Base-by-base conservation (phyloP, 2,329 filamentous ascomycete genomes). In the Pseudocercospora vitis region DNA sequence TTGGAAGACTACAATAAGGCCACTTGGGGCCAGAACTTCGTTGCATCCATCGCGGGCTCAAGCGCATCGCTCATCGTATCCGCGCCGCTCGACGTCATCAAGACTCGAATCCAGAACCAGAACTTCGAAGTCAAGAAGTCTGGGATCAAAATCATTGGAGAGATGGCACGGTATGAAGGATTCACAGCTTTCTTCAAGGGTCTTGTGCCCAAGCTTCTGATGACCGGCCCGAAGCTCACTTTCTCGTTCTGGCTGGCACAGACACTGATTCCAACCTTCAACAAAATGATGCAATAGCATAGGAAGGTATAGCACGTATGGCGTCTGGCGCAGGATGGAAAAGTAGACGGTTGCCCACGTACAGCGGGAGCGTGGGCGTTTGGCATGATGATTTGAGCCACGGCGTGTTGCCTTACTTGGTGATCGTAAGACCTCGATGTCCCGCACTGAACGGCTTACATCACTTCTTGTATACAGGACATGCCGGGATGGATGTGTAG, bases 211-310 rank as follows among this genome's bases (percentile, higher is more conserved):
- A 99, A 99, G 87, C 84, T 99, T 61, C 82, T 99, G 68, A 99
- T 99, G 94, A 99, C 94, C 12, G 95, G 94, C 19, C 94, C 94
- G 60, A 99, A 99, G 83, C 82, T 99, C 57, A 94, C 97, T 59
- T 99, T 99, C 80, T 96, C 91, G 57, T 99, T 99, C 85, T 99
- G 94, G 94, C 84, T 99, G 70, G 94, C 94, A 53, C 94, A 99
- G 80, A 97, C 94, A 24, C 80, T 99, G 67, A 99, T 99, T 70
- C 94, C 94, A 48, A 87, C 91, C 32, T 97, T 97, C 73, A 89
- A 83, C 68, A 83, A 84, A 73, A 71, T 85, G 55, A 74, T 84
- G 71, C 84, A 79, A 37, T n/a, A 19, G 18, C 23, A 19, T 24
- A 26, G 7, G 40, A 19, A 45, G n/a, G 16, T 45, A 44, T 24